Evolutionary conservation across 2,329 filamentous ascomycete genomes (phyloP).

Genomic region (Aureobasidium sp.): DNA sequence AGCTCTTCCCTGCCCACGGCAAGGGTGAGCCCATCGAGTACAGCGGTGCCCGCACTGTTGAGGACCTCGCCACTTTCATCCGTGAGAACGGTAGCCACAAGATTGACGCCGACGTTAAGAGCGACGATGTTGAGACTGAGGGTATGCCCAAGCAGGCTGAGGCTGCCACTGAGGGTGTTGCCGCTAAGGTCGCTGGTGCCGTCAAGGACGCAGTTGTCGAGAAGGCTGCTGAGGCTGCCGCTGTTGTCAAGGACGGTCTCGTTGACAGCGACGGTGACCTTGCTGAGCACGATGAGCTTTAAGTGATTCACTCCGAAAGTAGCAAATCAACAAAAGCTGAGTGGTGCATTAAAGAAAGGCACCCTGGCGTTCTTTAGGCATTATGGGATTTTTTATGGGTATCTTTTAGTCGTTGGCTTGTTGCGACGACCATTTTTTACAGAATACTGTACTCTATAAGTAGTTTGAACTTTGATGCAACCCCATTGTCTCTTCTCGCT

Average conservation of each 20-base stretch:
- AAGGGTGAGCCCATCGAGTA: slow-evolving; percentile 84
- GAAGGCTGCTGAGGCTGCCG: slow-evolving; percentile 25
- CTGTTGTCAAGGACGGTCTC: slow-evolving; percentile 24
- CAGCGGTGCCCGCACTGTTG: slow-evolving; percentile 75
- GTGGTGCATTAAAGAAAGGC: background rate
- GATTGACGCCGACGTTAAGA: slow-evolving; percentile 52
- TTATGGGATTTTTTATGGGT: slow-evolving; percentile 1
- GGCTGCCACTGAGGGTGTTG: slow-evolving; percentile 25
- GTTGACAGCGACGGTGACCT: slow-evolving; percentile 23
- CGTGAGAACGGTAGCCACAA: slow-evolving; percentile 91
- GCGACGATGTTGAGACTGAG: slow-evolving; percentile 44
- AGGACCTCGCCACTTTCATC: slow-evolving; percentile 88
- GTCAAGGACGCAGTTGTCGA: slow-evolving; percentile 19
- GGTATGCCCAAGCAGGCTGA: slow-evolving; percentile 39
- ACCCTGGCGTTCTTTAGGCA: background rate
- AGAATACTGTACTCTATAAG: slow-evolving; percentile 3
- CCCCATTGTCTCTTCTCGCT: background rate
- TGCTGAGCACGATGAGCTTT: slow-evolving; percentile 65
- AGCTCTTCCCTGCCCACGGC: slow-evolving; percentile 84
- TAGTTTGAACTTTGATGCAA: slow-evolving; percentile 7
- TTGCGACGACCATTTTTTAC: background rate
- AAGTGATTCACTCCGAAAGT: slow-evolving; percentile 25
- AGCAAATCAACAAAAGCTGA: background rate
- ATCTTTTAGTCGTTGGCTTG: slow-evolving; percentile 5
- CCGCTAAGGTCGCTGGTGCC: slow-evolving; percentile 30